Evolutionary conservation across 805 yeast species (phyloP).

Genomic region (Ogataea kodamae): DNA sequence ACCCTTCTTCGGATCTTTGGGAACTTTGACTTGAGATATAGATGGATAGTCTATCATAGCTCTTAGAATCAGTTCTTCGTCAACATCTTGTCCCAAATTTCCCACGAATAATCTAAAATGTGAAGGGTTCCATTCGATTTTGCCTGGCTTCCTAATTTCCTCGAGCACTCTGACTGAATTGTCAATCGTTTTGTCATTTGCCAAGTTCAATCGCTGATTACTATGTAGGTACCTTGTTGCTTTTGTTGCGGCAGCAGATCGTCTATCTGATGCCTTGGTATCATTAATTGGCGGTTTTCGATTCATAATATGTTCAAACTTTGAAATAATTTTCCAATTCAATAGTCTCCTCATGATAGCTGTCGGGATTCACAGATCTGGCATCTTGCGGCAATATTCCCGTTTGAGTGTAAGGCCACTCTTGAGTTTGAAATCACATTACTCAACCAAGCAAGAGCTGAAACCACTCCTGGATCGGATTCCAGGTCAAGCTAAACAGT

Average conservation of each 20-base stretch:
- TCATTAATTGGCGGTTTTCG: slow-evolving; percentile 15
- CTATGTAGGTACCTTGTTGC: slow-evolving; percentile 42
- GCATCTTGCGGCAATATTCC: slow-evolving; percentile 1
- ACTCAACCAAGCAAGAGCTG: slow-evolving; percentile 15
- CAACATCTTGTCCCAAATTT: slow-evolving; percentile 65
- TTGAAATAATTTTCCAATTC: background rate
- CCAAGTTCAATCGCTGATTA: slow-evolving; percentile 23
- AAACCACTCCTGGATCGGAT: slow-evolving; percentile 41
- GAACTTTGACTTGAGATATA: slow-evolving; percentile 57
- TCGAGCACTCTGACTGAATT: slow-evolving; percentile 21
- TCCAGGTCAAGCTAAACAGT: slow-evolving; percentile 50
- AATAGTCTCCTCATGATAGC: slow-evolving; percentile 4
- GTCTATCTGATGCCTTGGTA: slow-evolving; percentile 48
- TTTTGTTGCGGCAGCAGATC: slow-evolving; percentile 50
- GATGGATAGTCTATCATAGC: slow-evolving; percentile 55
- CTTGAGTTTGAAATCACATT: background rate
- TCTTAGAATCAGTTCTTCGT: slow-evolving; percentile 48
- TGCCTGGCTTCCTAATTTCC: slow-evolving; percentile 11
- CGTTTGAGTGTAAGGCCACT: background rate
- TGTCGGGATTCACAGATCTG: slow-evolving; percentile 1
- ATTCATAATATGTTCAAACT: background rate
- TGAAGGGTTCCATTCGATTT: slow-evolving; percentile 60
- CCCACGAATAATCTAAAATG: slow-evolving; percentile 76
- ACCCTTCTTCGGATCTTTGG: slow-evolving; percentile 44
- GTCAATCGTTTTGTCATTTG: slow-evolving; percentile 14